Conservation (phyloP, 495 filamentous ascomycete species). For the Sphaerosporella brunnea region DNA sequence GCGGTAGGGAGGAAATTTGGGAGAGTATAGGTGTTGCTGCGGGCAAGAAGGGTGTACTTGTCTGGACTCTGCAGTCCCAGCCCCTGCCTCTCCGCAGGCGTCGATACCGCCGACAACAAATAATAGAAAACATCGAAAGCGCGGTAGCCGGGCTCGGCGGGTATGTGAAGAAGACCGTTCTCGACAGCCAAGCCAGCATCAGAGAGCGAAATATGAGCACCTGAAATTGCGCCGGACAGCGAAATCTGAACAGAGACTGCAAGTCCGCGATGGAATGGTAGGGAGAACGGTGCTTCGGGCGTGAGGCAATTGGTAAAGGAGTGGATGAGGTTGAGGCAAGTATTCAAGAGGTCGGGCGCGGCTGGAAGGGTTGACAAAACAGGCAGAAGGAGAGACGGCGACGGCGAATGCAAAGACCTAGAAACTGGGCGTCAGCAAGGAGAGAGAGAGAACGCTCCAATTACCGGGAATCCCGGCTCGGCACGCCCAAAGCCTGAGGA, state of each 20-base stretch:
- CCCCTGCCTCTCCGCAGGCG: slow-evolving; percentile 77
- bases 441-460: neutral
- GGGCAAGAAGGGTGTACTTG: slow-evolving; percentile 57
- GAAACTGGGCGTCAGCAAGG: slow-evolving; percentile 35
- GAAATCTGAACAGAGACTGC: slow-evolving; percentile 65
- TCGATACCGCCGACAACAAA: slow-evolving; percentile 73
- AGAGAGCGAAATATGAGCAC: slow-evolving; percentile 59
- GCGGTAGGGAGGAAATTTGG: slow-evolving; percentile 82
- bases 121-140: slow-evolving; percentile 99
- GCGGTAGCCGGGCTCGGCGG: slow-evolving; percentile 60
- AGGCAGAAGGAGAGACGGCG: slow-evolving; percentile 65
- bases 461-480: neutral
- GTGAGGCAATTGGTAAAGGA: slow-evolving; percentile 79
- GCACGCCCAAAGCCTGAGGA: neutral
- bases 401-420: slow-evolving; percentile 75
- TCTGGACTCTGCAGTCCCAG: slow-evolving; percentile 68
- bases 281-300: slow-evolving; percentile 62
- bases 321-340: slow-evolving; percentile 56
- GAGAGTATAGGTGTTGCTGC: slow-evolving; percentile 69
- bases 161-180: slow-evolving; percentile 65
- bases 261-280: slow-evolving; percentile 63
- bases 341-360: slow-evolving; percentile 54
- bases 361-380: slow-evolving; percentile 65
- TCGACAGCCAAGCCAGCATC: slow-evolving; percentile 74
- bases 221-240: slow-evolving; percentile 58